These are phyloP conservation scores for Silene vulgaris DNA, from an alignment of 179 eudicot species.

Conservation along the genomic window DNA sequence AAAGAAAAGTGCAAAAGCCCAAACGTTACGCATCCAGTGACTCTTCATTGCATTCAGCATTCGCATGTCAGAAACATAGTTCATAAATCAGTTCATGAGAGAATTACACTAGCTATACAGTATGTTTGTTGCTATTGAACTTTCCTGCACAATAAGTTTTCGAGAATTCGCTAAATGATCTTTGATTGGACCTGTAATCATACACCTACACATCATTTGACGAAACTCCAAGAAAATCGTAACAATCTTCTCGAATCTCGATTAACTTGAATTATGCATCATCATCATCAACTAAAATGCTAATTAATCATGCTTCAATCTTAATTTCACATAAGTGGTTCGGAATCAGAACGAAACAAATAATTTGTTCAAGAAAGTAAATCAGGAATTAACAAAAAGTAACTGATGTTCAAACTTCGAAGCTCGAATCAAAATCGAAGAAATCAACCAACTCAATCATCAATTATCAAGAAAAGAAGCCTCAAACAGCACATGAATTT, in stretches of 20 bases:
- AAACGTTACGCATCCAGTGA: too few relatives aligned
- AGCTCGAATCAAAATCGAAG: neutral
- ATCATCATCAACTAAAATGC: neutral
- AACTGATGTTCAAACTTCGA: neutral
- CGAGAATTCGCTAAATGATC: too few relatives aligned
- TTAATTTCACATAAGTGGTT: neutral
- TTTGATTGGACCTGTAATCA: neutral
- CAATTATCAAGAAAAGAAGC: neutral
- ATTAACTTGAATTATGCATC: neutral
- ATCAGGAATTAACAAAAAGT: neutral
- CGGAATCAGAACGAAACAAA: neutral
- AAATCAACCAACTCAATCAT: neutral
- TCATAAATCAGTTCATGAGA: neutral
- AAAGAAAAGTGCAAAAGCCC: too few relatives aligned
- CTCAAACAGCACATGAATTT: neutral
- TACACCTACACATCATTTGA: neutral
- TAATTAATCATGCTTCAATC: neutral
- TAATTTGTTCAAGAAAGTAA: too few relatives aligned
- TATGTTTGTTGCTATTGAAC: too few relatives aligned
- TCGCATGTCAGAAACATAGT: neutral
- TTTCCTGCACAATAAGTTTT: neutral
- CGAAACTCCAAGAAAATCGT: neutral
- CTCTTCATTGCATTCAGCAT: too few relatives aligned
- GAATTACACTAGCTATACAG: neutral
- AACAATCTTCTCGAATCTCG: neutral